Evolutionary conservation across 2,329 filamentous ascomycete genomes (phyloP), one percentile per base, ranked within the genome.

Genomic region (Nannizziopsis arthrosporioides): DNA sequence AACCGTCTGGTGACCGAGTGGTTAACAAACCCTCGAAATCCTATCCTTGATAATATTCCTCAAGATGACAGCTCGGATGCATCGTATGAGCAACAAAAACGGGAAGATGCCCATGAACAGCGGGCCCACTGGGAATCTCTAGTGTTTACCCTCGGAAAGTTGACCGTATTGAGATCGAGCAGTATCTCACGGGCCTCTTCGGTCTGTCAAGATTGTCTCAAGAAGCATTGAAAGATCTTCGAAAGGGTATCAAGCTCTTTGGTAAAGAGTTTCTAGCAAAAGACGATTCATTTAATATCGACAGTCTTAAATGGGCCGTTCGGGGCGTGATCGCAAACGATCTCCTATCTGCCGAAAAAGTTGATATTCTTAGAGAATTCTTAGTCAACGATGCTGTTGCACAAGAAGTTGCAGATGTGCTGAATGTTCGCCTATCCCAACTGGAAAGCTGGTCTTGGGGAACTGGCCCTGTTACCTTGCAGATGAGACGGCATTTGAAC

Each of bases 1-100:
- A 72, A 73, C 14, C 60, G 70, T 35, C 59, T 81, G 18, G 72
- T 78, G 10, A 73, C 67, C 0, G 75, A 78, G 53, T 78, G 74
- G 70, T 61, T 79, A 43, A 62, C 65, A 1, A 58, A 63, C 9
- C 60, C 66, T 1, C 57, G 63, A 4, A 56, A 55, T 7, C 42
- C 46, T 9, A 31, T 52, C 11, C 35, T 53, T 14, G 38, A 51
- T 7, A 7, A 27, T 1, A 37, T 59, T 9, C 49, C 54, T n/a
- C 61, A 59, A 2, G 56, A 57, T 22, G 49, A 57, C 7, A 49
- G 59, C 5, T 59, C 61, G 1, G 61, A 63, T 3, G 64, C 61
- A 8, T 59, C 59, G 2, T 73, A 74, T 48, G 71, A 77, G 42
- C 57, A 64, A 5, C 64, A 77, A 10, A 76, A 74, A 1, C 66